phyloP scores from a whole-genome alignment of 495 filamentous ascomycete species.

The Penicillium nucicola region DNA sequence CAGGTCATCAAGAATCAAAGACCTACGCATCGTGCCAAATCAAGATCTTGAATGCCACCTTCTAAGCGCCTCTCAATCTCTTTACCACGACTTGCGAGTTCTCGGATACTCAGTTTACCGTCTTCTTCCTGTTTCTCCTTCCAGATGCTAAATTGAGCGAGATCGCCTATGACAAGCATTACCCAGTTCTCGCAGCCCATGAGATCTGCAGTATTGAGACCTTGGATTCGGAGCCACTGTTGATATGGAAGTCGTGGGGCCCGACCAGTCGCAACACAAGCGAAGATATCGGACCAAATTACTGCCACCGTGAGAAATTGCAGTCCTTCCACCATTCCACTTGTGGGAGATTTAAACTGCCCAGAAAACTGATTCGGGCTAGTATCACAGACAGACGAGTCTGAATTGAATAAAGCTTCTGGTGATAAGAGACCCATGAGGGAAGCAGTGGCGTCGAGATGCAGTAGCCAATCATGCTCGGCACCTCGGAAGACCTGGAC shows the following conservation, averaged over 20 bases:
- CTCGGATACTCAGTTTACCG: background rate
- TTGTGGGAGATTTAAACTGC: background rate
- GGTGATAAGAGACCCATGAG: conserved; percentile 3
- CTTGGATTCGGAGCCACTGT: conserved; percentile 2
- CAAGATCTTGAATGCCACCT: background rate
- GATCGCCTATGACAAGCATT: conserved; percentile 1
- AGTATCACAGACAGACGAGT: too few species aligned
- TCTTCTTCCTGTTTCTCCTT: background rate
- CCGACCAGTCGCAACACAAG: conserved; percentile 1
- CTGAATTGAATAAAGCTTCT: background rate
- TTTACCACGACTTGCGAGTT: background rate
- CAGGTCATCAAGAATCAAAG: background rate
- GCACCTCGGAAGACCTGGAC: conserved; percentile 3
- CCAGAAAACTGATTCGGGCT: background rate
- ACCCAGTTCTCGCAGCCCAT: conserved; percentile 8
- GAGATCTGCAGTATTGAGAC: conserved; percentile 3
- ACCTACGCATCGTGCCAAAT: background rate
- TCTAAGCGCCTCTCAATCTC: background rate
- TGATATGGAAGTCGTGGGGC: conserved; percentile 3
- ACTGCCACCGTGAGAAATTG: conserved; percentile 3
- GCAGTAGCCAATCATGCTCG: conserved; percentile 4
- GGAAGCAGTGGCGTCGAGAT: conserved; percentile 3
- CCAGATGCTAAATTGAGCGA: background rate
- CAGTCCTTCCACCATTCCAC: background rate
- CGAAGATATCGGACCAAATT: conserved; percentile 7